phyloP scores from a whole-genome alignment of 768 basidiomycete genomes.

The Suillus alpinus region DNA sequence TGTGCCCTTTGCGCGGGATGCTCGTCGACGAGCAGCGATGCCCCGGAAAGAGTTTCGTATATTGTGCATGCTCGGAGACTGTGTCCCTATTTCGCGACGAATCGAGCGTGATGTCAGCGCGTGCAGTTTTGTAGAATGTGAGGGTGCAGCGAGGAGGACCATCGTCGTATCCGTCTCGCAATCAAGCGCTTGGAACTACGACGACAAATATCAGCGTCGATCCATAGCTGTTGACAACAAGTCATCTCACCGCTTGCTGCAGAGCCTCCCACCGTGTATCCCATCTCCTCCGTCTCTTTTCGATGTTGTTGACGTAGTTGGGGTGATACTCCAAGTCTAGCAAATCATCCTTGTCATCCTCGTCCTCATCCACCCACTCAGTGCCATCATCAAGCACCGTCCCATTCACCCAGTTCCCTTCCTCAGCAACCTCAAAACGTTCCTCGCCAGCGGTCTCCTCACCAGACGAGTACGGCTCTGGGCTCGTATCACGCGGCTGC shows the following conservation, averaged over 20 bases:
- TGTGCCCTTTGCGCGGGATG: conserved; percentile 38
- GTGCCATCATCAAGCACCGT: conserved; percentile 43
- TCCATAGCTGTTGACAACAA: background rate
- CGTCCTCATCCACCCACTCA: conserved; percentile 75
- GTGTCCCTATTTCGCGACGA: conserved; percentile 51
- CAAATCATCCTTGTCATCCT: conserved; percentile 67
- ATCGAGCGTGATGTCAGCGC: conserved; percentile 66
- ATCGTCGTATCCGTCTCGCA: conserved; percentile 80
- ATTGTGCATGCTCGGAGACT: conserved; percentile 47
- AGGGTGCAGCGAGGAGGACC: conserved; percentile 70
- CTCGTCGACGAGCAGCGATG: conserved; percentile 56
- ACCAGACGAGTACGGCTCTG: conserved; percentile 70
- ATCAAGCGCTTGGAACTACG: conserved; percentile 74
- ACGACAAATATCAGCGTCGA: conserved; percentile 10
- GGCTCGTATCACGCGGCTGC: conserved; percentile 78
- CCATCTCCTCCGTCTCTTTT: conserved; percentile 70
- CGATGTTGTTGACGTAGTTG: conserved; percentile 58
- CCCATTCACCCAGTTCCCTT: conserved; percentile 35
- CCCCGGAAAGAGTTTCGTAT: conserved; percentile 59
- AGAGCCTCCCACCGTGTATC: conserved; percentile 75
- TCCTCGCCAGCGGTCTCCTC: conserved; percentile 80
- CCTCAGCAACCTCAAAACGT: conserved; percentile 37
- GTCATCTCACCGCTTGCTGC: conserved; percentile 58
- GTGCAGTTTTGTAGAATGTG: conserved; percentile 67
- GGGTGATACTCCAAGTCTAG: conserved; percentile 78